Evolutionary conservation across 352 stramenopile genomes (phyloP), one percentile per base, ranked within the genome.

Genomic region (Paralagenidium karlingii): DNA sequence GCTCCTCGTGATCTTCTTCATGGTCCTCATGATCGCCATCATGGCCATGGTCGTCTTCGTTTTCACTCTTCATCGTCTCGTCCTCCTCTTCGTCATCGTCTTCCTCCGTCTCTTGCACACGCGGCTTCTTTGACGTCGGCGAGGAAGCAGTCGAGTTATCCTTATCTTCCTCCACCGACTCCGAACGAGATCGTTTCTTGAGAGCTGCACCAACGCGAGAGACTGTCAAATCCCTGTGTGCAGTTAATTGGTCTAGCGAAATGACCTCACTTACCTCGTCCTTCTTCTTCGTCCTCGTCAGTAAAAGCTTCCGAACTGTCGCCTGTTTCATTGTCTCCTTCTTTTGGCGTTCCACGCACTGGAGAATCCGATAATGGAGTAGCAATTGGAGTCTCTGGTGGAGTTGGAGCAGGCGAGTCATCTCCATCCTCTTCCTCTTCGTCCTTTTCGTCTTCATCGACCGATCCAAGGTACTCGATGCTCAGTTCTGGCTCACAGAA

Each of bases 391-490:
- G 75, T 85, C 34, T 88, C 74, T 0, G 60, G 51, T 25, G 74
- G 74, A 2, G 70, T 83, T 7, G 64, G 64, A 38, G 49, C 73
- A 5, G 69, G 65, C 22, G 68, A 84, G 24, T 85, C 68, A 2
- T 88, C 75, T n/a, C n/a, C n/a, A 12, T 84, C 68, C 8, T 84
- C 68, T 16, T 82, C 67, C 3, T 82, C 68, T 5, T 84, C 71
- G 6, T 75, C 59, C 13, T 48, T 63, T 31, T 54, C 53, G 15
- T 83, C 68, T 9, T 88, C 78, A 26, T 87, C 73, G 39, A 92
- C 73, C 8, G 73, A 85, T 5, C 78, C 78, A 3, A 92, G 50
- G 33, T 88, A 89, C 49, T 81, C 63, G 26, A 92, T 79, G 20
- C 56, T 46, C n/a, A 92, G 59, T 33, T 70, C 58, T 1, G 78